Conservation (phyloP, 257 asterid genomes). For the Galeopsis tetrahit region DNA sequence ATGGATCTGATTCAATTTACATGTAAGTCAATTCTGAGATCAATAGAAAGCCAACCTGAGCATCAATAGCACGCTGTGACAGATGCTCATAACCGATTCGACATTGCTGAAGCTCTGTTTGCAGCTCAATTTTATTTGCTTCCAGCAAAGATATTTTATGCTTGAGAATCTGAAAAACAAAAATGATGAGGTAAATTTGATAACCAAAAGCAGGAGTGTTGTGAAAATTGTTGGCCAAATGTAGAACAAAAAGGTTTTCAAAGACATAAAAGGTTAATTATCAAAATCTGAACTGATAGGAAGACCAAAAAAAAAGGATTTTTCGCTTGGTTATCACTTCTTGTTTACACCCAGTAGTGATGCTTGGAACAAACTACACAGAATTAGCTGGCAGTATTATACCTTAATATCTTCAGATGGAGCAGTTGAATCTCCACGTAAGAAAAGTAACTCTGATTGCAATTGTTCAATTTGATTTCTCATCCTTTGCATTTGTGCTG, state of each 20-base stretch:
- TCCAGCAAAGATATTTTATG: conserved; percentile 90
- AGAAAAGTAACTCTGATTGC: conserved; percentile 84
- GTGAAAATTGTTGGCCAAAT: background rate
- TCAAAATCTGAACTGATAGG: background rate
- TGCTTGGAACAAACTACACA: conserved; percentile 21
- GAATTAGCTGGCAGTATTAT: conserved; percentile 16
- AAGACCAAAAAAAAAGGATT: background rate
- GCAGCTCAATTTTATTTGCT: conserved; percentile 77
- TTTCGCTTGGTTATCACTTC: background rate
- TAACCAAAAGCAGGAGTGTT: conserved; percentile 16
- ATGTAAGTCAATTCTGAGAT: background rate
- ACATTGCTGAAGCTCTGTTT: conserved; percentile 69
- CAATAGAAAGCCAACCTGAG: conserved; percentile 66
- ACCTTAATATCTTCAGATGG: conserved; percentile 91
- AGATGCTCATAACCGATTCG: conserved; percentile 62
- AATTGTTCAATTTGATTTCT: conserved; percentile 87
- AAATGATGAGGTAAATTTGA: conserved; percentile 27
- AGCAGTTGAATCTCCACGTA: conserved; percentile 72
- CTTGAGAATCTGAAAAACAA: conserved; percentile 69
- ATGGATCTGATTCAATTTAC: background rate
- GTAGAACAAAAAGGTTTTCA: background rate
- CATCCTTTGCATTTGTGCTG: conserved; percentile 86
- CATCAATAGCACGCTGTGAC: conserved; percentile 76
- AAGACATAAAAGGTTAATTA: background rate
- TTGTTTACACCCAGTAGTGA: background rate